A percentile compares a stretch with the other conserved stretches of the same genome.
Evolutionary conservation across 108 stramenopile species (phyloP).

Genomic region (Skeletonema potamos): DNA sequence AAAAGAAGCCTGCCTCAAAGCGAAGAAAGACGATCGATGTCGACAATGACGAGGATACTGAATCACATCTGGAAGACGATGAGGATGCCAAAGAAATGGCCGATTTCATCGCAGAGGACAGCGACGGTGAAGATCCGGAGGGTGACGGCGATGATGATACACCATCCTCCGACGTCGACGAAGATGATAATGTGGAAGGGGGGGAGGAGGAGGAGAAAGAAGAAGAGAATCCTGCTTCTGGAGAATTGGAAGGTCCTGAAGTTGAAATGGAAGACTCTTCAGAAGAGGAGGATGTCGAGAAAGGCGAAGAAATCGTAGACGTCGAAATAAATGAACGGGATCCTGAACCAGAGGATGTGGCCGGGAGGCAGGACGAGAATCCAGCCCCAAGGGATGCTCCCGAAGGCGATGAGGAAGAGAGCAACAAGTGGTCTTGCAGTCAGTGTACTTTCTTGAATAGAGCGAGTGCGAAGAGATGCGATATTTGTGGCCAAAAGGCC

Average conservation of each 20-base stretch:
- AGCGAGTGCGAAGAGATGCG: constrained; percentile 47
- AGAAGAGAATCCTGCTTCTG: not conserved
- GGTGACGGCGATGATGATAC: constrained; percentile 3
- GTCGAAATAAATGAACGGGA: constrained; percentile 19
- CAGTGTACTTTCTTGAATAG: constrained; percentile 59
- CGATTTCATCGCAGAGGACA: constrained; percentile 23
- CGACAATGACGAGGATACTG: constrained; percentile 29
- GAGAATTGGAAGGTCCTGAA: not conserved
- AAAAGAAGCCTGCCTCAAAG: constrained; percentile 7
- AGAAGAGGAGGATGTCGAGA: constrained; percentile 4
- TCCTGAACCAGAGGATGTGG: constrained; percentile 7
- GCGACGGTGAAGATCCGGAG: constrained; percentile 6
- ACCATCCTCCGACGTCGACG: constrained; percentile 9
- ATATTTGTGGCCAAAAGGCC: constrained; percentile 27
- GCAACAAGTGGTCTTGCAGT: constrained; percentile 47
- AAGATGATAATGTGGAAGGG: not conserved
- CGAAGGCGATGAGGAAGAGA: not conserved
- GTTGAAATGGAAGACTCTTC: constrained; percentile 26
- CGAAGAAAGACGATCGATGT: constrained; percentile 8
- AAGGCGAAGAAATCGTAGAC: not conserved
- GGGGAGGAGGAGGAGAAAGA: constrained; percentile 17
- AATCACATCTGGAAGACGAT: constrained; percentile 6
- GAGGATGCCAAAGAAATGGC: constrained; percentile 6
- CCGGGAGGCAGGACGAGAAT: constrained; percentile 8
- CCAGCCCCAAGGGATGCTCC: not conserved